Evolutionary conservation across 345 rosid genomes (phyloP).

Genomic region (Citrus glauca): DNA sequence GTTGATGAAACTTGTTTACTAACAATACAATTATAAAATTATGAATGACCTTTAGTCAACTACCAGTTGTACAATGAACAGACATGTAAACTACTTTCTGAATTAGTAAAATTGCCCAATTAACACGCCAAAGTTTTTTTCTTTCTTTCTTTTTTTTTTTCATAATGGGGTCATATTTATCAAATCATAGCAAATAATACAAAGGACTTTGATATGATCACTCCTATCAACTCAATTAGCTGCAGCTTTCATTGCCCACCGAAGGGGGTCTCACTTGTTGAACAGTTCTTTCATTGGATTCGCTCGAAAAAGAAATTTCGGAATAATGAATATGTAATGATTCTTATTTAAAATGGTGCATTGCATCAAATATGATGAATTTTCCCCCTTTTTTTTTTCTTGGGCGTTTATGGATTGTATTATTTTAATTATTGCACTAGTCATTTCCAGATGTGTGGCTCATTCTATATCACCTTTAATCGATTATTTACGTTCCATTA

Average conservation of each 20-base stretch:
- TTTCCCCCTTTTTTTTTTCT: not conserved
- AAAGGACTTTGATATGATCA: not conserved
- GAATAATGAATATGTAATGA: not conserved
- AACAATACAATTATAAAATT: too few species aligned
- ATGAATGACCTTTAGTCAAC: not conserved
- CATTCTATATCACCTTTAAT: not conserved
- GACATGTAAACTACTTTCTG: not conserved
- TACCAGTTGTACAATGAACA: not conserved
- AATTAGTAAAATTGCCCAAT: not conserved
- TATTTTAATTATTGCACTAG: not conserved
- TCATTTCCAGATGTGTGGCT: conserved; percentile 1
- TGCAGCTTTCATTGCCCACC: conserved; percentile 3
- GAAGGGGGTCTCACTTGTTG: not conserved
- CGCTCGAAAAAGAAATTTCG: not conserved
- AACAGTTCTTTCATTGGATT: conserved; percentile 17
- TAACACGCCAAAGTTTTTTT: conserved; percentile 3
- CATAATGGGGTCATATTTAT: not conserved
- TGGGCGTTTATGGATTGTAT: conserved; percentile 4
- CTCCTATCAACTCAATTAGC: not conserved
- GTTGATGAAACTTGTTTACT: too few species aligned
- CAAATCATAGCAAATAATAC: not conserved
- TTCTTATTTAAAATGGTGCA: not conserved
- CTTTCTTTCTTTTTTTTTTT: not conserved
- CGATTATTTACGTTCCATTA: not conserved
- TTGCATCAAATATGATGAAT: not conserved